Evolutionary conservation across 2,329 filamentous ascomycete species (phyloP).

Genomic region (Diaporthe ampelina): DNA sequence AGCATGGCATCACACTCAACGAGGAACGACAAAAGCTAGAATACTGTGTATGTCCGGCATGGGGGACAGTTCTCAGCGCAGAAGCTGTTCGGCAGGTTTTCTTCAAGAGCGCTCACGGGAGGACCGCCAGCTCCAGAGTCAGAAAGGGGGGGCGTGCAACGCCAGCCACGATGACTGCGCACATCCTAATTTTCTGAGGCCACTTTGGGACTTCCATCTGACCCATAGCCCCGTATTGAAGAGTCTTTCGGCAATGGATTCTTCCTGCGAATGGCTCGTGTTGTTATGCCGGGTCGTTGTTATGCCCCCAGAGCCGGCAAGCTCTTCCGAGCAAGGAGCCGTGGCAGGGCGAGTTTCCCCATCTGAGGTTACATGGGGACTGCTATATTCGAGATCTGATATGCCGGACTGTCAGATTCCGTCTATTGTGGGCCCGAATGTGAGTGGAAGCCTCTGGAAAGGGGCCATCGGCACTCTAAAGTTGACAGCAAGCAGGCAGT

Average conservation of each 20-base stretch:
- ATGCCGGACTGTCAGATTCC: conserved; percentile 23
- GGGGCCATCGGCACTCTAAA: not conserved
- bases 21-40: not conserved
- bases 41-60: too few species aligned
- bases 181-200: conserved; percentile 4
- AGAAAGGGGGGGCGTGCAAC: conserved; percentile 3
- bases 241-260: not conserved
- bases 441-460: not conserved
- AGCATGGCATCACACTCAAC: not conserved
- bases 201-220: not conserved
- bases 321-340: too few species aligned
- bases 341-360: conserved; percentile 7
- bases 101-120: not conserved
- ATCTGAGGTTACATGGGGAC: not conserved
- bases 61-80: not conserved
- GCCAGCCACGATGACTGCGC: conserved; percentile 4
- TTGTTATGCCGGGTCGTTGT: not conserved
- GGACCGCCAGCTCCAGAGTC: not conserved
- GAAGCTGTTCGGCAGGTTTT: not conserved
- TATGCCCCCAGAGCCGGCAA: not conserved
- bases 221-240: not conserved
- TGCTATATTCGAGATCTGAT: conserved; percentile 31
- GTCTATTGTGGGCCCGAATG: conserved; percentile 9
- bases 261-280: not conserved
- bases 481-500: conserved; percentile 6